Base-by-base conservation (phyloP, 1,284 basidiomycete genomes). In the Wolfiporia cocos region DNA sequence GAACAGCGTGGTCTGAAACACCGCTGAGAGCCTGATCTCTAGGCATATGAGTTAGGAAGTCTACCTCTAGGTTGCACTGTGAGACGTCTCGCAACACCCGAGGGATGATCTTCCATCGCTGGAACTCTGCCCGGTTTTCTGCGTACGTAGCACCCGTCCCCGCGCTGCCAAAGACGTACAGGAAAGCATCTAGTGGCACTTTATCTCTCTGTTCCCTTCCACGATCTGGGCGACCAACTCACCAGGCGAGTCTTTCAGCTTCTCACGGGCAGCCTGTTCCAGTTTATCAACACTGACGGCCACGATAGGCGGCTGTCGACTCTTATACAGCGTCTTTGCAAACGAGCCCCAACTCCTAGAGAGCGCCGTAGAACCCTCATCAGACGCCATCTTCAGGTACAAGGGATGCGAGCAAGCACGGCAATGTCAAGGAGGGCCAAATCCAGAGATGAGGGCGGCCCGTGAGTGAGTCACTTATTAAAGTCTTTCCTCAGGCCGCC, bases 81-180 rank as follows among this genome's bases (percentile, higher is more conserved):
- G 77, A 78, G 0, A 75, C 79, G 51, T 87, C 69, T 11, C 78
- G 74, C 29, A 91, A 71, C 83, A 91, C 82, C 3, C 83, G 76
- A 2, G 88, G 88, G n/a, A 86, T 66, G 51, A 86, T 78, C 32
- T 69, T 71, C 66, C 71, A 86, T 48, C 69, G 73, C 32, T 74
- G 65, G 41, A 86, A 70, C 1, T 73, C 78, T 22, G 59, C 63
- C 21, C 66, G 64, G 48, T 86, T 86, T 41, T 71, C 74, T 24
- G 56, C 63, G 51, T 75, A 69, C 3, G 84, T 87, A 14, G 66
- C 61, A 43, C 65, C 64, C 5, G 71, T 71, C 1, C 83, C 83
- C 4, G 83, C 82, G 46, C 71, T 74, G 28, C 78, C 79, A 41
- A 69, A 67, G 4, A 78, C 73, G 49, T 81, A 85, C 57, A 69